Base-by-base conservation (phyloP, 129 eudicot genomes). In the Tanacetum coccineum region DNA sequence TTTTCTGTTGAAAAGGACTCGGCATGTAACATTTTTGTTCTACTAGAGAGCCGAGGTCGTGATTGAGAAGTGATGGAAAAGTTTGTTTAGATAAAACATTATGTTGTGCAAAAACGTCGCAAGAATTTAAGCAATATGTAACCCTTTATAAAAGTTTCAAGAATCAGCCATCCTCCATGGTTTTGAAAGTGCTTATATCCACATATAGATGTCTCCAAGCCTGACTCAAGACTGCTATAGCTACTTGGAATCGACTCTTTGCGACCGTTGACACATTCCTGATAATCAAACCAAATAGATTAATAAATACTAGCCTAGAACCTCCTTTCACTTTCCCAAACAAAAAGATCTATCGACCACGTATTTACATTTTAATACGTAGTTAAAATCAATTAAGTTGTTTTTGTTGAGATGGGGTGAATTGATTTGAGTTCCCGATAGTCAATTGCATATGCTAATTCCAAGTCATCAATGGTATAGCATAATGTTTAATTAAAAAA, bases 151-250 rank as follows among this genome's bases (percentile, higher is more conserved):
- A 4, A 32, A 32, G 9, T 7, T 8, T 36, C 42, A 36, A 36
- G 42, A 32, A 32, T 5, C 1, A 32, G 39, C 39, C 30, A 26
- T 26, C 3, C 30, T 26, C n/a, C n/a, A n/a, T n/a, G n/a, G n/a
- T n/a, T n/a, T n/a, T n/a, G n/a, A n/a, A n/a, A n/a, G n/a, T n/a
- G n/a, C n/a, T n/a, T n/a, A n/a, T n/a, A n/a, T n/a, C n/a, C n/a
- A n/a, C n/a, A n/a, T n/a, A n/a, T n/a, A n/a, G n/a, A n/a, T n/a
- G n/a, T n/a, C 82, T 78, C 84, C 84, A 81, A 80, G 12, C 90
- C 81, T 2, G 85, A 68, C 21, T 87, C 97, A 40, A 77, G 12
- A 26, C 59, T 76, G 20, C 91, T 81, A 48, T 86, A 79, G 53
- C 78, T 42, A 70, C 83, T 71, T 50, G 78, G 67, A 14, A 59